These are phyloP conservation scores for Circinella umbellata DNA, from an alignment of 371 early-diverging fungal genomes.

Conservation along the genomic window DNA sequence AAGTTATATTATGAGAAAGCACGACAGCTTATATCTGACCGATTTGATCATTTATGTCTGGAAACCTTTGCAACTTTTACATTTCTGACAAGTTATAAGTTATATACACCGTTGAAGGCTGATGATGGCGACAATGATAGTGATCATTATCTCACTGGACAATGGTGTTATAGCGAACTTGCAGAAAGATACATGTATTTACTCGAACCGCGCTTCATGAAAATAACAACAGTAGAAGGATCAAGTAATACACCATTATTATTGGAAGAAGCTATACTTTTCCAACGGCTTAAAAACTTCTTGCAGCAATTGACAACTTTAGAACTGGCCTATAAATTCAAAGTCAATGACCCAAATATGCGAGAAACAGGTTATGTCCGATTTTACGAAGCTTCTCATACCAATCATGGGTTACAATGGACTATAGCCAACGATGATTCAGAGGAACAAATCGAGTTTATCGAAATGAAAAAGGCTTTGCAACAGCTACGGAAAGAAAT, in stretches of 20 bases:
- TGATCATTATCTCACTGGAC: not conserved
- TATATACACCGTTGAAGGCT: not conserved
- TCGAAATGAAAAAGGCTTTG: conserved; percentile 14
- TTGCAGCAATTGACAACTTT: conserved; percentile 14
- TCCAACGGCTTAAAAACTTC: conserved; percentile 10
- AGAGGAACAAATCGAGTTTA: not conserved
- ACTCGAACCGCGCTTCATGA: not conserved
- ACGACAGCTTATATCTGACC: conserved; percentile 10
- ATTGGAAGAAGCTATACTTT: conserved; percentile 13
- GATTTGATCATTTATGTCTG: conserved; percentile 14
- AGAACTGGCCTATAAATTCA: conserved; percentile 9
- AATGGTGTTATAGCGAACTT: not conserved
- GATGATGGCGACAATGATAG: not conserved
- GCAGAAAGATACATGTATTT: not conserved
- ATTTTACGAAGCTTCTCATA: conserved; percentile 9
- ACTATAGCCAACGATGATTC: conserved; percentile 10
- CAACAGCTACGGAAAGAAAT: conserved; percentile 13
- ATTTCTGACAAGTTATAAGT: not conserved
- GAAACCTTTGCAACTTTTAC: conserved; percentile 17
- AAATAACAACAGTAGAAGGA: not conserved
- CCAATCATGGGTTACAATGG: conserved; percentile 7
- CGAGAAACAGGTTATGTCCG: conserved; percentile 16
- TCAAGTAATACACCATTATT: not conserved
- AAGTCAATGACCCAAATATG: conserved; percentile 3
- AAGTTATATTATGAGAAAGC: conserved; percentile 14